Base-by-base conservation (phyloP, 2,329 filamentous ascomycete genomes). In the Aspergillus novoparasiticus region DNA sequence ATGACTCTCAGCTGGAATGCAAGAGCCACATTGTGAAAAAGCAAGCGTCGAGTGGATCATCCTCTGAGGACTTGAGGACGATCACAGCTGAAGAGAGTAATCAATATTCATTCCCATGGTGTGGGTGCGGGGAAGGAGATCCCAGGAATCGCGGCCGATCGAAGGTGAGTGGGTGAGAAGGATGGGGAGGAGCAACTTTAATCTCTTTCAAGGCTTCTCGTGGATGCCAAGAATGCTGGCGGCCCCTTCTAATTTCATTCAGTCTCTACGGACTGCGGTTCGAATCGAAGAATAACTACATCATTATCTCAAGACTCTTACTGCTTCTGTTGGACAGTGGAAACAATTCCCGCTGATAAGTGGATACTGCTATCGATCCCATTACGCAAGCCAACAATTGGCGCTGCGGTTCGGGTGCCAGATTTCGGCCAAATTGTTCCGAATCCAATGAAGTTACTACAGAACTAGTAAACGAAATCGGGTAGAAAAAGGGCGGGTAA, bases 91-190 rank as follows among this genome's bases (percentile, higher is more conserved):
- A 59, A 54, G 58, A 53, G 48, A 12, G 34, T 36, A 51, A 48
- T 50, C 57, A 41, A 19, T 32, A 28, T 41, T 41, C 34, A 53
- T 66, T 16, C 39, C 28, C 57, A 62, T 61, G 64, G 66, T 65
- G 32, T 36, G 64, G 64, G 68, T 70, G 68, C 66, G 68, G 68
- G 68, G 68, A 67, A 66, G 65, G 63, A 62, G 66, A 69, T 70
- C 65, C 60, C 63, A 64, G 59, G 66, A 64, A 64, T 65, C 66
- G 45, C 59, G 34, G 58, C 60, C 57, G 66, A 68, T 64, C 63
- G 64, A 66, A 63, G 48, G 36, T 56, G 62, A 68, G 64, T 65
- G 48, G 64, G 62, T 51, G 60, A 62, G 56, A 61, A 64, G 54
- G 61, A 63, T 64, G 59, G 63, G 50, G 63, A 67, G 61, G 59